Conservation (phyloP, 768 basidiomycete genomes). For the Boletus rubroflammeus region DNA sequence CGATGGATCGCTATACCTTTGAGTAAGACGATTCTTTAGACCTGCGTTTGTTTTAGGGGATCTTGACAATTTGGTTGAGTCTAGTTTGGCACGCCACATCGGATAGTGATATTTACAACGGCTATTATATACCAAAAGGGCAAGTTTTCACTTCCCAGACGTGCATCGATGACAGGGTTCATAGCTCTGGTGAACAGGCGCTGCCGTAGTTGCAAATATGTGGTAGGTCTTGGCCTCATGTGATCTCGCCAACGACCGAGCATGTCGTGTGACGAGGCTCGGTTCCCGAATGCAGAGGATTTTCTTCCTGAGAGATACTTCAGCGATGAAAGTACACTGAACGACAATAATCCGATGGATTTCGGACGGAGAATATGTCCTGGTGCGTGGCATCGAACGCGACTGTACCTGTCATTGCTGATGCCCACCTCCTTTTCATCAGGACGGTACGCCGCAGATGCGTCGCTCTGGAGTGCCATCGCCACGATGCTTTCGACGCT, state of each 20-base stretch:
- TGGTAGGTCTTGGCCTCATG: background rate
- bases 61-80: background rate
- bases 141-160: constrained; percentile 9
- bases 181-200: background rate
- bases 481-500: constrained; percentile 12
- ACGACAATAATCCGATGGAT: background rate
- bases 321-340: constrained; percentile 1
- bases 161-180: background rate
- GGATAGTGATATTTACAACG: constrained; percentile 23
- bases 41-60: background rate
- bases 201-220: background rate
- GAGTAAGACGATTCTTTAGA: background rate
- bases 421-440: background rate
- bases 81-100: constrained; percentile 18
- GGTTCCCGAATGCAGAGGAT: constrained; percentile 8
- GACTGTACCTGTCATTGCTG: background rate
- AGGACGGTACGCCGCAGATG: background rate
- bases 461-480: constrained; percentile 1
- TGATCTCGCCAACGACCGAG: background rate
- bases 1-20: background rate
- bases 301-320: constrained; percentile 10
- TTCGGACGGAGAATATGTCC: constrained; percentile 6
- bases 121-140: constrained; percentile 32
- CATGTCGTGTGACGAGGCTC: constrained; percentile 7
- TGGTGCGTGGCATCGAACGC: background rate